Percentiles rank a stretch among this genome's conserved stretches.
These are phyloP conservation scores for Curvularia verruculosa DNA, from an alignment of 2,329 filamentous ascomycete species.

Conservation along the genomic window DNA sequence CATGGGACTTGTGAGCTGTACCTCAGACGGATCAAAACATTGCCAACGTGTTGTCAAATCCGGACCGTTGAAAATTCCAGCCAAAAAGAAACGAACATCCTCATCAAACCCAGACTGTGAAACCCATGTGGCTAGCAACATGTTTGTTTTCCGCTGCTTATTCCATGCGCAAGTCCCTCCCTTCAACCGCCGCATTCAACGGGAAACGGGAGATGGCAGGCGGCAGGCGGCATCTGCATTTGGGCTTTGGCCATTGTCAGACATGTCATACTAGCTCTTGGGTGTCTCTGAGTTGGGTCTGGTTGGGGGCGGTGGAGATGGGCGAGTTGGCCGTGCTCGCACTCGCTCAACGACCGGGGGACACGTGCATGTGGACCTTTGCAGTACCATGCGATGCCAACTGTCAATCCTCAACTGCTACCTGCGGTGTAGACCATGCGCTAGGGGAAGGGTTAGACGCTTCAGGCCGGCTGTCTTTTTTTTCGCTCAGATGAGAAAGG, in stretches of 20 bases:
- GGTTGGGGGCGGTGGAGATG: constrained; percentile 4
- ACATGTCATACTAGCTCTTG: constrained; percentile 3
- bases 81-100: constrained; percentile 1
- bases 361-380: constrained; percentile 2
- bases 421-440: constrained; percentile 1
- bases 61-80: constrained; percentile 6
- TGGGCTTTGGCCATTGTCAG: neutral
- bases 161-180: constrained; percentile 2
- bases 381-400: constrained; percentile 5
- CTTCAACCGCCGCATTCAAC: neutral
- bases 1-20: neutral
- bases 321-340: constrained; percentile 2
- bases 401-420: constrained; percentile 8
- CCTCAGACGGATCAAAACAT: neutral
- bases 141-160: constrained; percentile 1
- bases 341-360: constrained; percentile 3
- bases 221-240: neutral
- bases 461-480: neutral
- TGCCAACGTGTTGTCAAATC: constrained; percentile 9
- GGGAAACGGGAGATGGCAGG: neutral
- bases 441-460: constrained; percentile 7
- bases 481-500: neutral
- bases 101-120: neutral
- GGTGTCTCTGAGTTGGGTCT: constrained; percentile 1
- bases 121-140: neutral